phyloP scores from a whole-genome alignment of 257 asterid genomes.

The Ilex aquifolium region DNA sequence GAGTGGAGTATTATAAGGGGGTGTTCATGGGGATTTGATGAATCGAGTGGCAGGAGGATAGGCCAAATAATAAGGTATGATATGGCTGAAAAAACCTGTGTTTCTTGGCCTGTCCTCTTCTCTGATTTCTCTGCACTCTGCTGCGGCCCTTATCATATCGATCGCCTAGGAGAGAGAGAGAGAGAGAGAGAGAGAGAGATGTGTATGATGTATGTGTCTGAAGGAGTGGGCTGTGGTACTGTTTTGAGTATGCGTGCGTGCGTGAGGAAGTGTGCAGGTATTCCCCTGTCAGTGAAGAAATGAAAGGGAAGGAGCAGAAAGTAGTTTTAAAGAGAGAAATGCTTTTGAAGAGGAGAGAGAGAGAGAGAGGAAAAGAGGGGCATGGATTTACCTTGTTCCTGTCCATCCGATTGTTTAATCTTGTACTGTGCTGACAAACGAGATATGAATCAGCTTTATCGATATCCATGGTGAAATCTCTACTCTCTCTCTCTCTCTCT shows the following conservation, averaged over 20 bases:
- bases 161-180: slow-evolving; percentile 30
- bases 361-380: slow-evolving; percentile 11
- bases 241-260: slow-evolving; percentile 90
- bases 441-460: too few relatives aligned
- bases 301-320: slow-evolving; percentile 56
- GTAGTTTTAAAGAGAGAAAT: slow-evolving; percentile 36
- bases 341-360: slow-evolving; percentile 5
- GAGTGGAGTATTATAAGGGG: slow-evolving; percentile 16
- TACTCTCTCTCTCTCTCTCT: too few relatives aligned
- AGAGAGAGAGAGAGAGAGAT: slow-evolving; percentile 21
- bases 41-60: slow-evolving; percentile 25
- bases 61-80: slow-evolving; percentile 34
- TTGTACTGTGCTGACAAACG: too few relatives aligned
- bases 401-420: too few relatives aligned
- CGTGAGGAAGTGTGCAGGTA: slow-evolving; percentile 79
- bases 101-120: slow-evolving; percentile 27
- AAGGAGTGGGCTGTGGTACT: slow-evolving; percentile 17
- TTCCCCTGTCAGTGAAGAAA: slow-evolving; percentile 76
- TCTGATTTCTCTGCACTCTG: slow-evolving; percentile 21
- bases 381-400: neutral
- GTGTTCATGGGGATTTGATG: slow-evolving; percentile 18
- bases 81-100: slow-evolving; percentile 23
- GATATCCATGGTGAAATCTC: too few relatives aligned
- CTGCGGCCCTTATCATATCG: slow-evolving; percentile 36
- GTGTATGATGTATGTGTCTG: slow-evolving; percentile 32